These are phyloP conservation scores for Xylariaceae sp. DNA, from an alignment of 2,329 filamentous ascomycete species.

Conservation along the genomic window DNA sequence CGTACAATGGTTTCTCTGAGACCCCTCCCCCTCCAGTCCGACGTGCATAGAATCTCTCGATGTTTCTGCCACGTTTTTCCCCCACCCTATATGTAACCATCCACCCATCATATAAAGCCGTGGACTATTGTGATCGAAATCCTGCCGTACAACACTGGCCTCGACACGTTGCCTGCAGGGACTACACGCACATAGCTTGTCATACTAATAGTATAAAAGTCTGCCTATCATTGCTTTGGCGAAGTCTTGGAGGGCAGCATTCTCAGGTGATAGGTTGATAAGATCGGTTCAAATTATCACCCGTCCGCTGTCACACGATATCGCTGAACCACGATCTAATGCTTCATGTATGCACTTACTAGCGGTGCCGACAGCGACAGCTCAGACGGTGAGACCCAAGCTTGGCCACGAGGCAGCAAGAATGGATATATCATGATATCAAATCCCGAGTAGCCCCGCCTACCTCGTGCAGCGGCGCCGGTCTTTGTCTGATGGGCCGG, in stretches of 20 bases:
- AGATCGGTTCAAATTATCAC: neutral
- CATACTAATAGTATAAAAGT: neutral
- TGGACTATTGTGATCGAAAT: neutral
- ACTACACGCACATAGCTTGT: neutral
- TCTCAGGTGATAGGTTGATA: too few relatives aligned
- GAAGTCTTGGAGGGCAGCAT: neutral
- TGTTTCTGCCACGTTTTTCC: neutral
- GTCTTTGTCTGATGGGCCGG: too few relatives aligned
- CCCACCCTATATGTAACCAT: neutral
- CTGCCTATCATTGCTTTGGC: neutral
- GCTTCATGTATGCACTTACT: neutral
- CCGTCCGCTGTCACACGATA: neutral
- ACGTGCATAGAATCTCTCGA: neutral
- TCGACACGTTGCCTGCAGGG: neutral
- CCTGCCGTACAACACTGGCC: neutral
- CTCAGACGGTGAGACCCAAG: too few relatives aligned
- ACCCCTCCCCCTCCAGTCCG: neutral
- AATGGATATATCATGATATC: too few relatives aligned
- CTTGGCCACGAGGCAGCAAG: too few relatives aligned
- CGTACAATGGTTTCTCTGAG: too few relatives aligned
- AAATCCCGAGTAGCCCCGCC: too few relatives aligned
- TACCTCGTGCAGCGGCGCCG: too few relatives aligned
- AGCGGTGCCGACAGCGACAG: neutral
- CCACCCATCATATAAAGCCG: neutral
- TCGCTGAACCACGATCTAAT: neutral